Evolutionary conservation across 805 yeast species (phyloP).

Genomic region (Candida saitoana): DNA sequence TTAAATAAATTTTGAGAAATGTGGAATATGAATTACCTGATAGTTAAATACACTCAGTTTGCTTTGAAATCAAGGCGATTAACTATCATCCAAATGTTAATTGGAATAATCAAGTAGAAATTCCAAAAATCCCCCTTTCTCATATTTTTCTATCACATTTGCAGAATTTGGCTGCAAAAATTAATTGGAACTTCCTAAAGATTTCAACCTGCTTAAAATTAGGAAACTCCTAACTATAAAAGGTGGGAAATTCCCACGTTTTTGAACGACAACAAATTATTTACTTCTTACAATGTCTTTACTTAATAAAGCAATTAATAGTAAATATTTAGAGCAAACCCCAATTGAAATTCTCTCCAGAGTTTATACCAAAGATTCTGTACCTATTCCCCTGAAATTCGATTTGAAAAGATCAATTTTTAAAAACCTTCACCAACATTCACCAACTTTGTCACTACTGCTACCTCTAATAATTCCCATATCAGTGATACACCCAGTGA

Average conservation of each 20-base stretch:
- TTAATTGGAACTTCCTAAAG: background rate
- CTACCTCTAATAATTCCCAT: background rate
- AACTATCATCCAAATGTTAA: too few species aligned
- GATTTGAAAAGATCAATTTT: background rate
- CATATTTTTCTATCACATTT: too few species aligned
- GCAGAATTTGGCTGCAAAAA: background rate
- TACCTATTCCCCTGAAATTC: background rate
- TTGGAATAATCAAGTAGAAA: too few species aligned
- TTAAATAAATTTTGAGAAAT: too few species aligned
- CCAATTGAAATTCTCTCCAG: background rate
- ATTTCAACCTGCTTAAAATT: background rate
- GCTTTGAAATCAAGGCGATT: too few species aligned
- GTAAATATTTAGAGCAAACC: background rate
- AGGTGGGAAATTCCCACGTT: background rate
- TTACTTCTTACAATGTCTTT: background rate
- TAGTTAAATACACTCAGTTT: too few species aligned
- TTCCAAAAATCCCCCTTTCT: too few species aligned
- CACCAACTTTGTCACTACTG: too few species aligned
- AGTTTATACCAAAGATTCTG: background rate
- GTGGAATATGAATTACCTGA: too few species aligned
- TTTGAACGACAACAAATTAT: background rate
- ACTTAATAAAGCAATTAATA: background rate
- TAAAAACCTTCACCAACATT: background rate
- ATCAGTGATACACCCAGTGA: background rate
- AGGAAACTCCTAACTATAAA: background rate